Base-by-base conservation (phyloP, 768 basidiomycete species). In the Naganishia kalamii region DNA sequence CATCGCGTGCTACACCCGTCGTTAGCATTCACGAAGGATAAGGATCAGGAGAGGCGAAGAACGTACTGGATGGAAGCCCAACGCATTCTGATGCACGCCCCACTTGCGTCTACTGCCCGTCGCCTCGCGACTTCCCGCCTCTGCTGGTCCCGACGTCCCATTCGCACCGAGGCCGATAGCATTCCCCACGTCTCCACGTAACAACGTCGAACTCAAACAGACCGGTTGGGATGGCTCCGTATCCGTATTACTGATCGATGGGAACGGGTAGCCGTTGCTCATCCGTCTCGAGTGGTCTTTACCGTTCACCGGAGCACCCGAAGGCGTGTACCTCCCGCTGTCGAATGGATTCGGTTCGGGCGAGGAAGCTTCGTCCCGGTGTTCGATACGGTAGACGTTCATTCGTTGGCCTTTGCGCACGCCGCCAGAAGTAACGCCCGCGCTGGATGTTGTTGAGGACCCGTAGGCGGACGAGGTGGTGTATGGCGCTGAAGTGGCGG, bases 31-130 rank as follows among this genome's bases (percentile, higher is more conserved):
- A 33, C 21, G 23, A 30, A 23, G 30, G 17, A 62, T 50, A 21
- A 29, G n/a, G 43, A 52, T 33, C 47, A 21, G 30, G 15, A 27
- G 63, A 21, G 59, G 12, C 4, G 33, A n/a, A 19, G 32, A 11
- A 72, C 75, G 67, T 63, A 78, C 78, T 44, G 78, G 78, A 68
- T 79, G 78, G 69, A 78, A 79, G 19, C 73, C 65, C 54, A 79
- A 44, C 21, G 74, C 71, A 69, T 52, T 76, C 48, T n/a, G 71
- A 74, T 65, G 73, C 54, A 62, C 76, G 65, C 73, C 77, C 54
- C 52, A 65, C 30, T 41, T 37, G 12, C 57, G 27, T 48, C 54
- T 54, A 4, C 21, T 44, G 13, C 43, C 43, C 12, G 12, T 44
- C 43, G n/a, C n/a, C 37, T 5, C 43, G 43, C 19, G 5, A 44